Percentiles rank a stretch among this genome's conserved stretches.
These are phyloP conservation scores for Endoconidiophora laricicola DNA, from an alignment of 2,329 filamentous ascomycete genomes.

Conservation along the genomic window DNA sequence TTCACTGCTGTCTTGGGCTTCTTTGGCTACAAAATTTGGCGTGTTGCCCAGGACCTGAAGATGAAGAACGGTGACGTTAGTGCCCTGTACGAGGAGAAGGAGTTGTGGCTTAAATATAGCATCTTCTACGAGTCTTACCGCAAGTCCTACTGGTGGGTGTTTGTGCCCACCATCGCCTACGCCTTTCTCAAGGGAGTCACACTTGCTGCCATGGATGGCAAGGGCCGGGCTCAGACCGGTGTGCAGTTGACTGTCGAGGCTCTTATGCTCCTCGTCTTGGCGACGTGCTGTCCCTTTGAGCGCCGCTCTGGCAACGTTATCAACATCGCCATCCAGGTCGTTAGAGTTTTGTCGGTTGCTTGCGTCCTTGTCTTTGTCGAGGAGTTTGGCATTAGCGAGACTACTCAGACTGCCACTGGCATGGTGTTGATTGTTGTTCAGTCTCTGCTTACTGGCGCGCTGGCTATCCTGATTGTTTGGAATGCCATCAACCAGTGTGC, in stretches of 20 bases:
- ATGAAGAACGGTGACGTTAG: constrained; percentile 54
- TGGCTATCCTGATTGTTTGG: constrained; percentile 76
- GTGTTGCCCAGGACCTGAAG: constrained; percentile 57
- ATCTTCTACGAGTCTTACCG: constrained; percentile 95
- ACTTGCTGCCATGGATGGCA: constrained; percentile 69
- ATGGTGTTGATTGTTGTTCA: constrained; percentile 90
- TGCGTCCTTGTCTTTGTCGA: constrained; percentile 91
- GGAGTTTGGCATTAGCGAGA: constrained; percentile 74
- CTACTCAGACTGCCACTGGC: constrained; percentile 84
- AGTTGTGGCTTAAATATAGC: constrained; percentile 87
- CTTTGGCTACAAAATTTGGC: constrained; percentile 73
- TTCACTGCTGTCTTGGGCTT: constrained; percentile 72
- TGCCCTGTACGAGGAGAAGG: constrained; percentile 72
- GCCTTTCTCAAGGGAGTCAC: constrained; percentile 78
- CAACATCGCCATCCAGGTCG: constrained; percentile 80
- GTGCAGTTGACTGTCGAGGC: constrained; percentile 69
- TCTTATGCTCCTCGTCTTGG: constrained; percentile 58
- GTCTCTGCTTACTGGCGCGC: constrained; percentile 60
- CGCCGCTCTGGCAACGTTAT: constrained; percentile 79
- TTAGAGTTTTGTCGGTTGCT: constrained; percentile 72
- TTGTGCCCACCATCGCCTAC: constrained; percentile 77
- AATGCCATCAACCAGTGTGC: constrained; percentile 73
- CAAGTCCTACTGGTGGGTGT: constrained; percentile 92
- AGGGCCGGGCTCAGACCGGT: constrained; percentile 66
- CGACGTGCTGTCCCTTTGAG: constrained; percentile 77